Evolutionary conservation across 345 rosid species (phyloP).

Genomic region (Passiflora organensis): DNA sequence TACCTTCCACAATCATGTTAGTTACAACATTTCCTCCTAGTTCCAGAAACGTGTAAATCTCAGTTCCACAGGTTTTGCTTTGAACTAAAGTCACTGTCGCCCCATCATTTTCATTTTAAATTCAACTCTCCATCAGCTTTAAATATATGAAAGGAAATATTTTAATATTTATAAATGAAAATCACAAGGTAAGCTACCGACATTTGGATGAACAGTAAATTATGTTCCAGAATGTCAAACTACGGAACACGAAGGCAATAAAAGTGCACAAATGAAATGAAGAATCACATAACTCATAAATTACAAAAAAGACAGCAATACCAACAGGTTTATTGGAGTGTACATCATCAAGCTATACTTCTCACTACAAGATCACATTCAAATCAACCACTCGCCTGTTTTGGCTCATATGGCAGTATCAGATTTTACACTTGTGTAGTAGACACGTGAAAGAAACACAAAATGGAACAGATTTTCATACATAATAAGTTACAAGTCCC

Average conservation of each 20-base stretch:
- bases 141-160: no score
- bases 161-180: no score
- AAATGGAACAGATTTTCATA: not conserved
- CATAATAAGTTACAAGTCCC: slow-evolving; percentile 2
- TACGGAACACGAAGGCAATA: not conserved
- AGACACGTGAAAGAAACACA: not conserved
- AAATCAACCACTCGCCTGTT: not conserved
- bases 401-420: not conserved
- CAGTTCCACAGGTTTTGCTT: no score
- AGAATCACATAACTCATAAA: not conserved
- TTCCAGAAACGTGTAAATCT: no score
- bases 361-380: slow-evolving; percentile 7
- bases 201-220: not conserved
- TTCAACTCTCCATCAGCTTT: no score
- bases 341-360: slow-evolving; percentile 2
- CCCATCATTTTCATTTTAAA: no score
- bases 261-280: not conserved
- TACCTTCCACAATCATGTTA: no score
- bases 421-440: slow-evolving; percentile 1
- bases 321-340: slow-evolving; percentile 11
- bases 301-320: not conserved
- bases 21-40: no score
- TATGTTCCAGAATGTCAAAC: not conserved
- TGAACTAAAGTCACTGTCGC: no score
- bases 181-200: no score